These are phyloP conservation scores for Aspergillus fumigatus DNA, from an alignment of 2,329 filamentous ascomycete species.

Conservation along the genomic window DNA sequence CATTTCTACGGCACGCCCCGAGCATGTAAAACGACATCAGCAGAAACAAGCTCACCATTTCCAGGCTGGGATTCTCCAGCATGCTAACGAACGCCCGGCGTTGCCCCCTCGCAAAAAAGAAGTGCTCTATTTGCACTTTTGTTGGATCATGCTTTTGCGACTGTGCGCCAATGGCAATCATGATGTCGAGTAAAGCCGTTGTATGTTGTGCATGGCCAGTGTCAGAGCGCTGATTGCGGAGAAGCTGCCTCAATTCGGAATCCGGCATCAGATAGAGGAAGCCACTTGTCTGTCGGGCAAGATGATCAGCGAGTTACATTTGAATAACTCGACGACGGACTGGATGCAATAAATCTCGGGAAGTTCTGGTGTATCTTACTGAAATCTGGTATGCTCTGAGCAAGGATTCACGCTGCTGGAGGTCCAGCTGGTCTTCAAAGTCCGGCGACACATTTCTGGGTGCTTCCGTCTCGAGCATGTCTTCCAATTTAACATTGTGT, in stretches of 20 bases:
- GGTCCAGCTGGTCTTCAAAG: conserved; percentile 27
- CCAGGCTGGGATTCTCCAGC: conserved; percentile 51
- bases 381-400: conserved; percentile 28
- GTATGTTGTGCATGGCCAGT: conserved; percentile 19
- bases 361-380: conserved; percentile 8
- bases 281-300: conserved; percentile 34
- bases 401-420: conserved; percentile 30
- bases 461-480: conserved; percentile 50
- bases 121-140: conserved; percentile 29
- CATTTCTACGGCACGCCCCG: conserved; percentile 54
- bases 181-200: conserved; percentile 38
- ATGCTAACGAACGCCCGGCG: conserved; percentile 47
- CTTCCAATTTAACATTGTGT: conserved; percentile 47
- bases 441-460: conserved; percentile 30
- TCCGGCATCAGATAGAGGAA: conserved; percentile 30
- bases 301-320: neutral
- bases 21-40: conserved; percentile 59
- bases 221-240: conserved; percentile 3
- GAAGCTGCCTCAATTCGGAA: conserved; percentile 28
- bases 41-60: conserved; percentile 50
- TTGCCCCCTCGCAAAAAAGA: conserved; percentile 48
- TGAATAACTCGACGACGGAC: no score
- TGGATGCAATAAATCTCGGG: neutral
- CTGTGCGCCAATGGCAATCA: conserved; percentile 53
- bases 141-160: conserved; percentile 31